Conservation (phyloP, 108 stramenopile genomes). For the Seminavis robusta region DNA sequence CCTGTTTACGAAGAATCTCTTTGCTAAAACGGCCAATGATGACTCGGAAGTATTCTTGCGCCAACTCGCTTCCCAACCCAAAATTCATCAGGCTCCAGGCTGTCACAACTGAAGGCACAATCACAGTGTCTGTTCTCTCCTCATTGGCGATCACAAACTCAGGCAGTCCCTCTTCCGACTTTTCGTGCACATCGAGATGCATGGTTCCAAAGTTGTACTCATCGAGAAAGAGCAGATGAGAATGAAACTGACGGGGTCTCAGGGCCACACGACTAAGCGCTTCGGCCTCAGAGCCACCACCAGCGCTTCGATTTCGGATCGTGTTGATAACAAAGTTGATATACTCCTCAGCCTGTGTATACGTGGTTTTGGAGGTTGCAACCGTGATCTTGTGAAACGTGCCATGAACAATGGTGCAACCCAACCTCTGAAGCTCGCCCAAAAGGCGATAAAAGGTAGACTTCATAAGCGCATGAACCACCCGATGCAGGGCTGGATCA, state of each 20-base stretch:
- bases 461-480: conserved; percentile 86
- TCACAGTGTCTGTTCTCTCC: conserved; percentile 23
- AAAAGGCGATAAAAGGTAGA: conserved; percentile 87
- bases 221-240: conserved; percentile 89
- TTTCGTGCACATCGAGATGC: conserved; percentile 61
- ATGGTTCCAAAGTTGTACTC: conserved; percentile 94
- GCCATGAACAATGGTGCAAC: conserved; percentile 90
- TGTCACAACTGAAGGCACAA: conserved; percentile 78
- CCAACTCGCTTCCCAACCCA: conserved; percentile 71
- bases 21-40: conserved; percentile 80
- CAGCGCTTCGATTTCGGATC: conserved; percentile 47
- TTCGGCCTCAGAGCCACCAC: conserved; percentile 32
- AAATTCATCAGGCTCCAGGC: conserved; percentile 87
- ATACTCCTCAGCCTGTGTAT: conserved; percentile 86
- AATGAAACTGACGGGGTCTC: conserved; percentile 64
- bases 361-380: conserved; percentile 85
- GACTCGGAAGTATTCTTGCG: conserved; percentile 80
- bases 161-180: no score
- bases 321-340: conserved; percentile 90
- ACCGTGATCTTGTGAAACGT: conserved; percentile 89
- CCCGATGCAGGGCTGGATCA: conserved; percentile 92
- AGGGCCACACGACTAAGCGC: conserved; percentile 56
- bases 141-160: conserved; percentile 20
- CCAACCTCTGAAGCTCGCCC: conserved; percentile 91
- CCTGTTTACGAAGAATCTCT: conserved; percentile 73